Conservation (phyloP, 495 filamentous ascomycete genomes). For the Aspergillus incahuasiensis region DNA sequence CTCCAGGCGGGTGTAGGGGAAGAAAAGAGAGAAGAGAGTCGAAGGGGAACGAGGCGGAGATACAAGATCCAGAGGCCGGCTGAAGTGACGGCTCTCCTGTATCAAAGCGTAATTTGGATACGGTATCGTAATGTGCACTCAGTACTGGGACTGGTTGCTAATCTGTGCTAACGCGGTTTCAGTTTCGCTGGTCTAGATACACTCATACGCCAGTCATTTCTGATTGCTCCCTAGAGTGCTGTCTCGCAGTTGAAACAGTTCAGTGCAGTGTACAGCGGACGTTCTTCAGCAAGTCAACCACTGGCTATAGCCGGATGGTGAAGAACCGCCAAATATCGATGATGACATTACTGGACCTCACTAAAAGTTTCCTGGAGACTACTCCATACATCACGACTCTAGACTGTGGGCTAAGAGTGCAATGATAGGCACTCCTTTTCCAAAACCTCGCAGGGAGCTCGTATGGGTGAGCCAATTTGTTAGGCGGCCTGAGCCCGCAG, state of each 20-base stretch:
- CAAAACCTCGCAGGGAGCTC: slow-evolving; percentile 17
- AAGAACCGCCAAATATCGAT: not conserved
- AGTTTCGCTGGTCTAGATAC: slow-evolving; percentile 20
- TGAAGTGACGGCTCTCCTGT: slow-evolving; percentile 18
- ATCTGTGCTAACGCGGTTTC: slow-evolving; percentile 2
- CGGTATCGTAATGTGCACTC: not conserved
- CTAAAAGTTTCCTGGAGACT: not conserved
- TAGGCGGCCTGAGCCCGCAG: slow-evolving; percentile 19
- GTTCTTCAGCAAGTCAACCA: slow-evolving; percentile 1
- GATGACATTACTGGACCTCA: slow-evolving; percentile 7
- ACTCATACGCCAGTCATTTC: slow-evolving; percentile 2
- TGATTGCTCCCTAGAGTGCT: slow-evolving; percentile 7
- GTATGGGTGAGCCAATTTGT: slow-evolving; percentile 7
- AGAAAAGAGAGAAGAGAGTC: slow-evolving; percentile 36
- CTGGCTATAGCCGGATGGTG: not conserved
- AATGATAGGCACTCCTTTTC: slow-evolving; percentile 10
- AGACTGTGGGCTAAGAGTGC: not conserved
- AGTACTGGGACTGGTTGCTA: not conserved
- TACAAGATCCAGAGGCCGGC: slow-evolving; percentile 30
- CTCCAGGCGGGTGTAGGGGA: slow-evolving; percentile 47
- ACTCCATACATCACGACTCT: not conserved
- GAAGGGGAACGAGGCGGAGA: slow-evolving; percentile 29
- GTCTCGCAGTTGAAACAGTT: slow-evolving; percentile 8
- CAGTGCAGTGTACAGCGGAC: not conserved
- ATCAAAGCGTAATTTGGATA: slow-evolving; percentile 5